A percentile compares a stretch with the other conserved stretches of the same genome.
phyloP scores from a whole-genome alignment of 495 filamentous ascomycete species.

The Evernia prunastri region DNA sequence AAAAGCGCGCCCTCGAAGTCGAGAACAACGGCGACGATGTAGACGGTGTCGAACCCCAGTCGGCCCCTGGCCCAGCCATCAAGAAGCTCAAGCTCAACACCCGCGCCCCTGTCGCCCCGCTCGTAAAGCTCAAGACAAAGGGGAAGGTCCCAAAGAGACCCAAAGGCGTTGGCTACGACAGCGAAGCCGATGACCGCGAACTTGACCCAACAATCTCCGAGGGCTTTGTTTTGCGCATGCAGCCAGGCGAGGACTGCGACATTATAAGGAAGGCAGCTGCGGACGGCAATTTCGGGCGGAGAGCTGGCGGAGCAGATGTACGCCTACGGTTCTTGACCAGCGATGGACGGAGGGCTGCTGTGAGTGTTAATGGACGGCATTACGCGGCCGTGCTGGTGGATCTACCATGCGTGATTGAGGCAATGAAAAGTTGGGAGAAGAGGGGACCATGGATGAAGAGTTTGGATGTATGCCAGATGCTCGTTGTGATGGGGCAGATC shows the following conservation, averaged over 20 bases:
- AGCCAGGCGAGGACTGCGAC: slow-evolving; percentile 77
- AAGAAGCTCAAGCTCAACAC: slow-evolving; percentile 43
- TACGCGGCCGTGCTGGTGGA: slow-evolving; percentile 84
- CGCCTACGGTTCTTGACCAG: slow-evolving; percentile 69
- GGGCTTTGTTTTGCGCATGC: slow-evolving; percentile 82
- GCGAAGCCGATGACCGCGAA: slow-evolving; percentile 89
- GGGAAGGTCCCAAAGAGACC: slow-evolving; percentile 57
- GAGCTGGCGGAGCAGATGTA: slow-evolving; percentile 61
- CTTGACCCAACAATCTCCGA: slow-evolving; percentile 79
- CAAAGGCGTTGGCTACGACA: slow-evolving; percentile 85
- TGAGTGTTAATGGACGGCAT: slow-evolving; percentile 59
- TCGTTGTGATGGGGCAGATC: slow-evolving; percentile 69
- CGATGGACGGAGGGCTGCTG: slow-evolving; percentile 65
- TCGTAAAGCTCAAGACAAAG: slow-evolving; percentile 51
- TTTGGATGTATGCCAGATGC: slow-evolving; percentile 92
- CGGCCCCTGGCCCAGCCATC: slow-evolving; percentile 25
- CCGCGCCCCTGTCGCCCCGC: slow-evolving; percentile 31
- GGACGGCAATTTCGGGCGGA: slow-evolving; percentile 64
- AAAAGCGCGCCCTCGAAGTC: slow-evolving; percentile 27
- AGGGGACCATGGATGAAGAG: slow-evolving; percentile 80
- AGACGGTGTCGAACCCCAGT: slow-evolving; percentile 1
- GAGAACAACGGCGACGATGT: slow-evolving; percentile 23
- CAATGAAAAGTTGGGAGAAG: slow-evolving; percentile 94
- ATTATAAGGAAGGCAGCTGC: slow-evolving; percentile 64
- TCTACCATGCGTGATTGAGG: slow-evolving; percentile 84